A percentile compares a stretch with the other conserved stretches of the same genome.
These are phyloP conservation scores for Elsinoe necatrix DNA, from an alignment of 2,329 filamentous ascomycete species.

Conservation along the genomic window DNA sequence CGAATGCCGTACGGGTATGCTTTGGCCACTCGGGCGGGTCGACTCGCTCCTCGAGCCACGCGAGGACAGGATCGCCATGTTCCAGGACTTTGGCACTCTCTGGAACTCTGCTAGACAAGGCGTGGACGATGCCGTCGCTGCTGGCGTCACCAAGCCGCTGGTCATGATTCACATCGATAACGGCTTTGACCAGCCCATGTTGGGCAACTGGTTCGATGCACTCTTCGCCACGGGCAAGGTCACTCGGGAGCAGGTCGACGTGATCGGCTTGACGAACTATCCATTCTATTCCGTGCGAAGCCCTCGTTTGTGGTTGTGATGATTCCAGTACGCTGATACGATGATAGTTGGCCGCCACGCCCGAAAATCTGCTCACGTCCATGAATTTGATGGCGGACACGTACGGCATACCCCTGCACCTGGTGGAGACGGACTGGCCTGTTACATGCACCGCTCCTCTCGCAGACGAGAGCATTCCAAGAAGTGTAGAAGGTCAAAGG, in stretches of 20 bases:
- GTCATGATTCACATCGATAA: conserved; percentile 33
- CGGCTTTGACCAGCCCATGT: conserved; percentile 27
- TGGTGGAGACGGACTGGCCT: conserved; percentile 29
- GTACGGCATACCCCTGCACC: conserved; percentile 27
- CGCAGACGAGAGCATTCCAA: conserved; percentile 23
- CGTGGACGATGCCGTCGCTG: conserved; percentile 27
- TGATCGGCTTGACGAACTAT: conserved; percentile 25
- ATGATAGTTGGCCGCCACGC: conserved; percentile 21
- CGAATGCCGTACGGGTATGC: conserved; percentile 33
- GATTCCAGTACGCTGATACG: background rate
- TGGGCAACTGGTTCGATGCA: conserved; percentile 28
- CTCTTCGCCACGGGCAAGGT: conserved; percentile 27
- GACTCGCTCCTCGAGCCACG: conserved; percentile 31
- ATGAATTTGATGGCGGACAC: conserved; percentile 24
- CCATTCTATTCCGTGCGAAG: conserved; percentile 24
- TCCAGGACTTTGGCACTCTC: conserved; percentile 28
- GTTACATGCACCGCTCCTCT: conserved; percentile 23
- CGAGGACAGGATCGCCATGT: conserved; percentile 27
- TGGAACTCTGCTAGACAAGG: conserved; percentile 27
- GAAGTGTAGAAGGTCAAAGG: conserved; percentile 24
- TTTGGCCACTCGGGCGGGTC: conserved; percentile 32
- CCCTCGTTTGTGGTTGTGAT: background rate
- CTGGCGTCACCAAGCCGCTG: conserved; percentile 26
- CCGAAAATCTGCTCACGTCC: conserved; percentile 24
- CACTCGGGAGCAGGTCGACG: conserved; percentile 24